phyloP scores from a whole-genome alignment of 768 basidiomycete genomes.

The Russula griseocarnosa region DNA sequence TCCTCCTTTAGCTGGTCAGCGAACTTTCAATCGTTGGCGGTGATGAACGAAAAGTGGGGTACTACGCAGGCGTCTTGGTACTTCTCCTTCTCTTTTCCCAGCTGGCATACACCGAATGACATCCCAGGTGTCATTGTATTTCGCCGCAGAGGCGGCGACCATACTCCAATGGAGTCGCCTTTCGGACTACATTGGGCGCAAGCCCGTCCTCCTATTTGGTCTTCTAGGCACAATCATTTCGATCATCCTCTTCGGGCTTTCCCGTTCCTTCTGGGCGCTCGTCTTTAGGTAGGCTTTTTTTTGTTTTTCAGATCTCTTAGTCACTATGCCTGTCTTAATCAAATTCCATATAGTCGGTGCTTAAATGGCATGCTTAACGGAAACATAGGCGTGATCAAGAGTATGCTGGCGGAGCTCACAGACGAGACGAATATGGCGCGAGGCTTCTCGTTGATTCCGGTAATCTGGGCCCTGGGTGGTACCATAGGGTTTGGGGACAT shows the following conservation, averaged over 20 bases:
- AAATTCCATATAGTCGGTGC: constrained; percentile 5
- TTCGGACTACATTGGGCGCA: constrained; percentile 48
- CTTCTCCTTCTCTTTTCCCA: constrained; percentile 28
- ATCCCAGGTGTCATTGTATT: constrained; percentile 46
- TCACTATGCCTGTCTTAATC: not conserved
- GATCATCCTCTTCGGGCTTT: constrained; percentile 38
- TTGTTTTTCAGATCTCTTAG: not conserved
- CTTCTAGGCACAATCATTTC: constrained; percentile 36
- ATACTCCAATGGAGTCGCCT: constrained; percentile 46
- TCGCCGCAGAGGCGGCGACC: constrained; percentile 44
- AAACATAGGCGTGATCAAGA: constrained; percentile 59
- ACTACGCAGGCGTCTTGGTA: constrained; percentile 49
- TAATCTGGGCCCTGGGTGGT: constrained; percentile 27
- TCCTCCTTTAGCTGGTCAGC: constrained; percentile 40
- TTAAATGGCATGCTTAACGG: constrained; percentile 21
- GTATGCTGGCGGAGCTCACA: constrained; percentile 62
- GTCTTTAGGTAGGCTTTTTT: constrained; percentile 29
- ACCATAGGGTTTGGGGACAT: constrained; percentile 15
- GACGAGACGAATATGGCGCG: constrained; percentile 54
- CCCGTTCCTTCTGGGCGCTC: constrained; percentile 35
- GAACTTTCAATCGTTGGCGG: constrained; percentile 43
- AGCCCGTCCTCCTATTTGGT: constrained; percentile 42
- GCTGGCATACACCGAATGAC: not conserved
- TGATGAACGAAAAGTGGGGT: constrained; percentile 45
- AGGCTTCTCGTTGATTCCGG: constrained; percentile 38